phyloP scores from a whole-genome alignment of 495 filamentous ascomycete genomes.

The Geoglossum glabrum region DNA sequence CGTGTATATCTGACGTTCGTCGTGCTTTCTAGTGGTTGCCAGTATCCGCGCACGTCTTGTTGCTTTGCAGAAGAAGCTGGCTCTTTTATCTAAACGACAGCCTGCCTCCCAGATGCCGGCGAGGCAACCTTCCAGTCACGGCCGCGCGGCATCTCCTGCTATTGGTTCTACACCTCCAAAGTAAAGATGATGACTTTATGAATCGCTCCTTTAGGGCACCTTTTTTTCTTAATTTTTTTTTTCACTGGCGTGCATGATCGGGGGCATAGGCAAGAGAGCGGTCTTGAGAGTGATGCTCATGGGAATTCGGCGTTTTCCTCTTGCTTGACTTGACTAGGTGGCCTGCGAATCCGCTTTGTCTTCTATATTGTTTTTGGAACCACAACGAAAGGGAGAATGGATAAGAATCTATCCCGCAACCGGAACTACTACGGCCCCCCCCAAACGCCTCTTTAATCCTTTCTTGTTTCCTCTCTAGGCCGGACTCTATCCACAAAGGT shows the following conservation, averaged over 20 bases:
- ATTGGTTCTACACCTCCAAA: background rate
- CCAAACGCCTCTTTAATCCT: background rate
- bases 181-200: background rate
- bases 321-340: background rate
- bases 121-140: background rate
- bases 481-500: background rate
- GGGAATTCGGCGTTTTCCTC: background rate
- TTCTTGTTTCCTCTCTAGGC: background rate
- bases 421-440: background rate
- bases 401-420: background rate
- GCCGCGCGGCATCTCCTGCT: background rate
- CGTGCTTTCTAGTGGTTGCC: background rate
- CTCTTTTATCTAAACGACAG: background rate
- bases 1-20: conserved; percentile 1
- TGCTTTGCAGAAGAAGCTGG: background rate
- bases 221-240: background rate
- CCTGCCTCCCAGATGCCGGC: background rate
- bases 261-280: background rate
- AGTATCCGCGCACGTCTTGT: conserved; percentile 5
- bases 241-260: background rate
- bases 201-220: background rate
- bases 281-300: background rate
- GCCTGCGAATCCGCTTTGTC: background rate
- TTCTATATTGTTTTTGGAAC: background rate
- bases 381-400: background rate